Base-by-base conservation (phyloP, 495 filamentous ascomycete species). In the Aspergillus diversus region DNA sequence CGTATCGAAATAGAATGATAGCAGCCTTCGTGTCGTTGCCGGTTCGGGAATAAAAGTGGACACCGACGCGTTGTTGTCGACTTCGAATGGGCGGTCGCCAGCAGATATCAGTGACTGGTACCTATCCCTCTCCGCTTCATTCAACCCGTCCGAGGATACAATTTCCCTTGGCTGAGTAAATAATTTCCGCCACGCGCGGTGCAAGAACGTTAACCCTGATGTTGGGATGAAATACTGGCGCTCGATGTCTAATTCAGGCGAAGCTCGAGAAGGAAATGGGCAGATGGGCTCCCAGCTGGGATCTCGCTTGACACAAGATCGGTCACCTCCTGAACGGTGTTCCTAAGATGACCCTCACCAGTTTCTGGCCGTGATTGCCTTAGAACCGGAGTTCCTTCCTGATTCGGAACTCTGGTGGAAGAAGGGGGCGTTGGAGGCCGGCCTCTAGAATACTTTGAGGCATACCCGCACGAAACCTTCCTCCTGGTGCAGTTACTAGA, bases 1-100 rank as follows among this genome's bases (percentile, higher is more conserved):
- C 34, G 71, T 71, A 15, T 73, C 71, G 46, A 73, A 73, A 55
- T 73, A 73, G 39, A 67, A 65, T 51, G 43, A 61, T 6, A 72
- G 55, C 42, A 71, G 49, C 12, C 47, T 32, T 27, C 61, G 50
- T 1, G 69, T 66, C 1, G 53, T 55, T 13, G 48, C 31, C 33
- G 50, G 46, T 55, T 55, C 43, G 2, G 71, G 71, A 68, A 68
- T 59, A 54, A 12, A 27, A 12, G 32, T n/a, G 39, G 27, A n/a
- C 12, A 11, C 31, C n/a, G 4, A 35, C 27, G 7, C 3, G 3
- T 43, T 15, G 11, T 43, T 43, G 39, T 43, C 39, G 57, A 59
- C 42, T 55, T 66, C 2, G 63, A 57, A 43, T 16, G 55, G 55
- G 21, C 55, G n/a, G 27, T 57, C 55, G 16, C 55, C 55, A 8